Percentiles rank a stretch among this genome's conserved stretches.
These are phyloP conservation scores for Collybia mongolica DNA, from an alignment of 768 basidiomycete species.

Conservation along the genomic window DNA sequence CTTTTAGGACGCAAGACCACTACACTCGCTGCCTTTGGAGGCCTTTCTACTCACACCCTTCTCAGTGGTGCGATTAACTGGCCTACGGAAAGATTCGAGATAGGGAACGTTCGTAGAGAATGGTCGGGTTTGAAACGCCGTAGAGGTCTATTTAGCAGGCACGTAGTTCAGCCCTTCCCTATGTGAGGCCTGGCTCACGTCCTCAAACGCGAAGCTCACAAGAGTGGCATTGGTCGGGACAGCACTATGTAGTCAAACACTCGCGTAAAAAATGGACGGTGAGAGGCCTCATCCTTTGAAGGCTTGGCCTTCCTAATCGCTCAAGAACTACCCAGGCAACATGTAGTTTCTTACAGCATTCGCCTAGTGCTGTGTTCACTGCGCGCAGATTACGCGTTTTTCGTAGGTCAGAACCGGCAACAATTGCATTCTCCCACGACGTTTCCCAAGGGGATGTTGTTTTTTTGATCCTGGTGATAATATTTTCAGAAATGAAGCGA, in stretches of 20 bases:
- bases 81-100: slow-evolving; percentile 6
- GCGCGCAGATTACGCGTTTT: slow-evolving; percentile 4
- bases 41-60: not conserved
- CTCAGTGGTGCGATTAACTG: slow-evolving; percentile 10
- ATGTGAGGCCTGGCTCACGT: not conserved
- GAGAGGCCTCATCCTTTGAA: not conserved
- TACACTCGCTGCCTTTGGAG: not conserved
- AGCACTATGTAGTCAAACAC: slow-evolving; percentile 8
- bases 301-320: not conserved
- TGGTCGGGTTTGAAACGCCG: slow-evolving; percentile 3
- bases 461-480: slow-evolving; percentile 11
- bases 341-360: not conserved
- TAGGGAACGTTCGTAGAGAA: slow-evolving; percentile 4
- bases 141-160: not conserved
- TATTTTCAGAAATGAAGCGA: slow-evolving; percentile 14
- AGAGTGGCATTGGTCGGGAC: slow-evolving; percentile 12
- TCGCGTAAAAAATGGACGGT: slow-evolving; percentile 6
- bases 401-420: slow-evolving; percentile 6
- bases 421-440: slow-evolving; percentile 6
- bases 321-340: not conserved
- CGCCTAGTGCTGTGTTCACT: slow-evolving; percentile 4
- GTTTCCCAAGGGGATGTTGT: slow-evolving; percentile 7
- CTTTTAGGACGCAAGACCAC: not conserved
- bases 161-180: not conserved
- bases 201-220: not conserved